phyloP scores from a whole-genome alignment of 371 early-diverging fungal genomes.

The Syncephalastrum monosporum region DNA sequence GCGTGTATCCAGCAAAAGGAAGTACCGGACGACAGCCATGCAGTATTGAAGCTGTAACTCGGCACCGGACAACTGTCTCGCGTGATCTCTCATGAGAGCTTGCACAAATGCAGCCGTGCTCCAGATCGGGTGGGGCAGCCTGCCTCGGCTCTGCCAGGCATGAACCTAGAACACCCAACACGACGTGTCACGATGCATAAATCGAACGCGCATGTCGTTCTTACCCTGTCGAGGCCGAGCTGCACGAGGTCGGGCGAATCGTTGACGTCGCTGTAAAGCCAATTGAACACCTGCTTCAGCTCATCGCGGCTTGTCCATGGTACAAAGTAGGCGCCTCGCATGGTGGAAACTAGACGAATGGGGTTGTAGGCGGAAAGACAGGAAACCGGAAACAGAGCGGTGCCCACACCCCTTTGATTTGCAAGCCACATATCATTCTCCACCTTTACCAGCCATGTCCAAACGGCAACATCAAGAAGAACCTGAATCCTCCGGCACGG shows the following conservation, averaged over 20 bases:
- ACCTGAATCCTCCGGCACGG: conserved; percentile 1
- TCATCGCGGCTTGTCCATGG: conserved; percentile 52
- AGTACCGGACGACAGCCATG: conserved; percentile 52
- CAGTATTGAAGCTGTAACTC: conserved; percentile 61
- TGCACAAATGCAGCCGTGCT: conserved; percentile 59
- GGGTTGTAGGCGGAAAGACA: too few species aligned
- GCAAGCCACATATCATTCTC: conserved; percentile 1
- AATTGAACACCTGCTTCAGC: conserved; percentile 41
- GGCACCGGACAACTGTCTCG: conserved; percentile 38
- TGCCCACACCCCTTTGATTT: neutral
- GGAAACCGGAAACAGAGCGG: too few species aligned
- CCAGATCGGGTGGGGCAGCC: conserved; percentile 59
- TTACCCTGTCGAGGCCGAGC: conserved; percentile 10
- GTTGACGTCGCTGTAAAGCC: conserved; percentile 42
- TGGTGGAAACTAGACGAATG: too few species aligned
- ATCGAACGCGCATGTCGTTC: neutral
- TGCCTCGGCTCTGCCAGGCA: conserved; percentile 63
- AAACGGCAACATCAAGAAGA: conserved; percentile 21
- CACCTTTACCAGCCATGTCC: conserved; percentile 7
- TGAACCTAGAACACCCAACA: conserved; percentile 39
- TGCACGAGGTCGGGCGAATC: conserved; percentile 18
- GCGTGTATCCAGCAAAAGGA: too few species aligned
- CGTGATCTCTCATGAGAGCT: conserved; percentile 49
- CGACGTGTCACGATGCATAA: too few species aligned
- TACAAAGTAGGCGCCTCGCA: conserved; percentile 11